Percentiles rank a stretch among this genome's conserved stretches.
Evolutionary conservation across 2,329 filamentous ascomycete genomes (phyloP).

Genomic region (Trichoderma sp.): DNA sequence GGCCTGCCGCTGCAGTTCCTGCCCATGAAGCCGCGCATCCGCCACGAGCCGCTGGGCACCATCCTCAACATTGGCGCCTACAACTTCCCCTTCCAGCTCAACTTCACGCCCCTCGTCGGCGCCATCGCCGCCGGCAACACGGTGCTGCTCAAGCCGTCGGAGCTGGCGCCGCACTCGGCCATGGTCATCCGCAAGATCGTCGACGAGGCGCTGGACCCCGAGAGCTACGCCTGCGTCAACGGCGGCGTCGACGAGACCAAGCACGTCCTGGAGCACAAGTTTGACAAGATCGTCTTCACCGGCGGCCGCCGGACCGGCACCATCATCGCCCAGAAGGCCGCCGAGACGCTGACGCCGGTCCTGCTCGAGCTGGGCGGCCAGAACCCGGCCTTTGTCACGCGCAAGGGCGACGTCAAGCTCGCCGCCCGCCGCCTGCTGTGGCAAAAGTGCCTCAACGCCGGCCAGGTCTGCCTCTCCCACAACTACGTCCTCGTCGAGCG

Average conservation of each 20-base stretch:
- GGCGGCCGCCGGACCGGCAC: constrained; percentile 77
- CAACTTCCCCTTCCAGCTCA: constrained; percentile 89
- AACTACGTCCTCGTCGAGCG: constrained; percentile 89
- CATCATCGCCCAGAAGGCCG: constrained; percentile 87
- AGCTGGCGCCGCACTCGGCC: constrained; percentile 74
- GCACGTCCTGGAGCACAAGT: constrained; percentile 81
- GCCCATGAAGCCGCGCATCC: constrained; percentile 71
- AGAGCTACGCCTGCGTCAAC: constrained; percentile 76
- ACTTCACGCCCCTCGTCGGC: constrained; percentile 76
- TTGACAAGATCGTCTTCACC: constrained; percentile 98
- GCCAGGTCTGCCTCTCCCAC: constrained; percentile 89
- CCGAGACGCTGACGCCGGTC: constrained; percentile 83
- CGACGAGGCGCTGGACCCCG: constrained; percentile 72
- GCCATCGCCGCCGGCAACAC: constrained; percentile 93
- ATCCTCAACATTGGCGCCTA: constrained; percentile 88
- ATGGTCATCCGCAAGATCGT: constrained; percentile 80
- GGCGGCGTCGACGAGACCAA: constrained; percentile 80
- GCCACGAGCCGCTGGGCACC: constrained; percentile 84
- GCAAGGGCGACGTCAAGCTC: constrained; percentile 74
- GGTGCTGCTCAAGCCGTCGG: constrained; percentile 86
- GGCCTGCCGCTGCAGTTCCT: constrained; percentile 71
- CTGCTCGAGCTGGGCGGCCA: constrained; percentile 86
- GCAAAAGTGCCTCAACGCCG: constrained; percentile 84
- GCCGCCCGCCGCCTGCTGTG: constrained; percentile 85
- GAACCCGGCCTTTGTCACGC: constrained; percentile 91